Conservation (phyloP, 805 yeast genomes). For the Yarrowia porcina region DNA sequence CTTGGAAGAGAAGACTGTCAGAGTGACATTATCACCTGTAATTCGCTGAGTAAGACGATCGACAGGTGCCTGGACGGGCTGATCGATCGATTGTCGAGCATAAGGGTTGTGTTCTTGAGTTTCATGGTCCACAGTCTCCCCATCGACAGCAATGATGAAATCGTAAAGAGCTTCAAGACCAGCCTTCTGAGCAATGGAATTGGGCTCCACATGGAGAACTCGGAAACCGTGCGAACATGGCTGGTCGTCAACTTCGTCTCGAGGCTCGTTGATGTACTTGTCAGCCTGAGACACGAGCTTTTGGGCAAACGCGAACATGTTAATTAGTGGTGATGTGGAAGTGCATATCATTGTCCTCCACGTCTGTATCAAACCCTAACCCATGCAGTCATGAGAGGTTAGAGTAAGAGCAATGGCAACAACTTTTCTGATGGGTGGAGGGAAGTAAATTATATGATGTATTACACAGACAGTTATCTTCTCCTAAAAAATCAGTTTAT, state of each 20-base stretch:
- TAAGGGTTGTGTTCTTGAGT: slow-evolving; percentile 22
- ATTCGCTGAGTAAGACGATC: slow-evolving; percentile 6
- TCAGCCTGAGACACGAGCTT: slow-evolving; percentile 33
- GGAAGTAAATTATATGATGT: too few relatives aligned
- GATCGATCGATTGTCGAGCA: neutral
- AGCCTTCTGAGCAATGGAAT: slow-evolving; percentile 47
- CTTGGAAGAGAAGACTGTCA: slow-evolving; percentile 31
- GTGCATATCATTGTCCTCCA: neutral
- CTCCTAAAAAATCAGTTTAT: too few relatives aligned
- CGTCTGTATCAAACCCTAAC: neutral
- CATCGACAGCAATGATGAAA: slow-evolving; percentile 75
- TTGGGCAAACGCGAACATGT: slow-evolving; percentile 29
- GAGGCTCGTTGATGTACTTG: slow-evolving; percentile 33
- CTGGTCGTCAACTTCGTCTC: slow-evolving; percentile 32
- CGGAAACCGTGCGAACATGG: slow-evolving; percentile 50
- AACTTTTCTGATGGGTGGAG: too few relatives aligned
- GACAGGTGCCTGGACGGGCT: slow-evolving; percentile 21
- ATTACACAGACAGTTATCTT: too few relatives aligned
- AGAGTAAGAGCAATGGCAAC: neutral
- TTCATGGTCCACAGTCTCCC: slow-evolving; percentile 33
- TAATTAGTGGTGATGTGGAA: slow-evolving; percentile 3
- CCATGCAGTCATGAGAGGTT: neutral
- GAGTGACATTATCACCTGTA: slow-evolving; percentile 17
- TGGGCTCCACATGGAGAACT: slow-evolving; percentile 48
- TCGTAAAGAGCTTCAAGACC: slow-evolving; percentile 87